Conservation (phyloP, 192 early-diverging fungal genomes). For the Fimicolochytrium jonesii region DNA sequence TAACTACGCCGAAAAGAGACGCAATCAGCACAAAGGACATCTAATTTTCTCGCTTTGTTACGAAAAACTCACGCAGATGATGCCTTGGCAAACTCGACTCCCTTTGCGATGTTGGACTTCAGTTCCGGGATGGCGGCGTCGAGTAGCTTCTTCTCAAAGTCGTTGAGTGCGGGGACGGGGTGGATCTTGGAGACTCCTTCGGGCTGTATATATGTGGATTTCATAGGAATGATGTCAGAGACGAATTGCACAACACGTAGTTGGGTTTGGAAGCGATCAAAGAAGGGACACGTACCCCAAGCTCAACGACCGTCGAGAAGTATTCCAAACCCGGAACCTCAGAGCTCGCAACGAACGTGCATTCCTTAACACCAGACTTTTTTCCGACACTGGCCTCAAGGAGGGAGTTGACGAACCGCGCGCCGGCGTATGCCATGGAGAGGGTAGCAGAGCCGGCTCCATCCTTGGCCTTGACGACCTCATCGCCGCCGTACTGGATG, state of each 20-base stretch:
- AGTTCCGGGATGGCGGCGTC: constrained; percentile 54
- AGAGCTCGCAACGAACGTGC: constrained; percentile 52
- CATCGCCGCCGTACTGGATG: constrained; percentile 67
- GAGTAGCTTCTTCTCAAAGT: constrained; percentile 53
- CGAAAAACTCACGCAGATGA: constrained; percentile 12
- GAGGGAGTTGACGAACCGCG: constrained; percentile 52
- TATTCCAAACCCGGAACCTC: constrained; percentile 45
- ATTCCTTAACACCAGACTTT: constrained; percentile 57
- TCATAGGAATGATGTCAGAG: too few species aligned
- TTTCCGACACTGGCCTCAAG: constrained; percentile 46
- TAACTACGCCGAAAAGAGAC: too few species aligned
- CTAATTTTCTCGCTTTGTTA: too few species aligned
- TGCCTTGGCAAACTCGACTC: constrained; percentile 69
- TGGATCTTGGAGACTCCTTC: constrained; percentile 52
- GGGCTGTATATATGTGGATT: constrained; percentile 26
- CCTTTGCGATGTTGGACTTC: constrained; percentile 65
- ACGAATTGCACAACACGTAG: too few species aligned
- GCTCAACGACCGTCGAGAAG: constrained; percentile 59
- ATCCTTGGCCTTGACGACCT: constrained; percentile 66
- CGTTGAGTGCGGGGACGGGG: constrained; percentile 47
- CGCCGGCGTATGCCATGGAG: constrained; percentile 31
- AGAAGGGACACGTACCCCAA: constrained; percentile 42
- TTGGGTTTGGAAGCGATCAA: too few species aligned
- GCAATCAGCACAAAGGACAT: too few species aligned
- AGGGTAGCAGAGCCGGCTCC: constrained; percentile 41